phyloP scores from a whole-genome alignment of 768 basidiomycete genomes.

The Coprinopsis cinerea region DNA sequence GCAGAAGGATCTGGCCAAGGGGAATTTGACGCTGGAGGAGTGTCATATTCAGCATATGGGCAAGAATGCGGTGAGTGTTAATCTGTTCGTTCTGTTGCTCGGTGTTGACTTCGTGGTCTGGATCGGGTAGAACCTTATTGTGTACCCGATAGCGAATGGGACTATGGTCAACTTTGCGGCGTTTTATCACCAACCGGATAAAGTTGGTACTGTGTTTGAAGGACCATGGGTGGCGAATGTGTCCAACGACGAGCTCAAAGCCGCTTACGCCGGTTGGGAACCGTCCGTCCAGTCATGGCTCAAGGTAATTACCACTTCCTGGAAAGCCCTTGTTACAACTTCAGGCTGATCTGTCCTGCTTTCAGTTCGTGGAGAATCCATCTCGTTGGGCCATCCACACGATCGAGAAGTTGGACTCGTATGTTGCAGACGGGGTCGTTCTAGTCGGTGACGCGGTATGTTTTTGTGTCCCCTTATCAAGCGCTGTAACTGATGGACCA shows the following conservation, averaged over 20 bases:
- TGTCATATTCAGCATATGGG: constrained; percentile 18
- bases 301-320: constrained; percentile 9
- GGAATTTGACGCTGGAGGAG: constrained; percentile 18
- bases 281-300: constrained; percentile 14
- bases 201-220: constrained; percentile 12
- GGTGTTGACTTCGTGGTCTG: background rate
- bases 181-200: constrained; percentile 20
- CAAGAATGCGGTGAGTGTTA: constrained; percentile 16
- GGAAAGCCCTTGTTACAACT: background rate
- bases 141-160: constrained; percentile 45
- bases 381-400: constrained; percentile 20
- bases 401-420: constrained; percentile 14
- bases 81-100: background rate
- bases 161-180: constrained; percentile 43
- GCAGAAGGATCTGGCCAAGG: constrained; percentile 13
- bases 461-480: background rate
- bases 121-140: constrained; percentile 34
- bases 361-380: constrained; percentile 16
- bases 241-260: constrained; percentile 10
- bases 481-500: background rate
- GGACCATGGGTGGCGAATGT: constrained; percentile 15
- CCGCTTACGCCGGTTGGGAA: constrained; percentile 14
- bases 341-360: background rate
- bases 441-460: constrained; percentile 21
- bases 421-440: constrained; percentile 15